Base-by-base conservation (phyloP, 805 yeast genomes). In the Kodamaea kakaduensis region DNA sequence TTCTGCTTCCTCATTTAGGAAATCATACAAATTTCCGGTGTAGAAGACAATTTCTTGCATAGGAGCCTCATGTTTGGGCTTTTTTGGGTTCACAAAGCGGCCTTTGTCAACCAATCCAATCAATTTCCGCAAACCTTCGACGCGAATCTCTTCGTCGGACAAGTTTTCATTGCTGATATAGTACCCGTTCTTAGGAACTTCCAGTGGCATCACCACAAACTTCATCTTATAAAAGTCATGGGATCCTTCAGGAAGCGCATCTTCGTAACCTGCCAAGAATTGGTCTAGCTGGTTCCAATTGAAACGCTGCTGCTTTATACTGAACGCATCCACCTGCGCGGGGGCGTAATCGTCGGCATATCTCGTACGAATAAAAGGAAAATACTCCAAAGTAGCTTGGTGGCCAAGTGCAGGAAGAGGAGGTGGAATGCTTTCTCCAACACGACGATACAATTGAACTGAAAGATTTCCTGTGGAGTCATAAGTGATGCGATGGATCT, bases 271-370 rank as follows among this genome's bases (percentile, higher is more conserved):
- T 0, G 97, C 95, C n/a, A 89, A 57, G 16, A 76, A 75, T 51
- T 87, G 96, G 61, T 93, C 99, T 46, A 89, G 69, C 43, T 80
- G 83, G 47, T 89, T 89, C 98, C 98, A 93, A 43, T 89, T 88
- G 42, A 77, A 74, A 9, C 67, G 62, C 28, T 72, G 59, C 3
- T 81, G 73, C 21, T 71, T 71, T 10, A 69, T 69, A 27, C 72
- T 71, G 13, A 75, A 60, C 2, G 79, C 75, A 40, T 77, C 78
- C 5, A 81, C 71, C 37, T 64, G 67, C 1, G 87, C 71, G 3
- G 71, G 64, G 16, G 75, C 62, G 50, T 81, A 89, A 9, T 65
- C 70, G 28, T 73, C 78, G 21, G 87, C 89, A 53, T 85, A 85
- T 37, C 93, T 66, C 0, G 97, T 86, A 52, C 89, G 74, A 6